phyloP scores from a whole-genome alignment of 495 filamentous ascomycete genomes.

The Bathelium albidoporum region DNA sequence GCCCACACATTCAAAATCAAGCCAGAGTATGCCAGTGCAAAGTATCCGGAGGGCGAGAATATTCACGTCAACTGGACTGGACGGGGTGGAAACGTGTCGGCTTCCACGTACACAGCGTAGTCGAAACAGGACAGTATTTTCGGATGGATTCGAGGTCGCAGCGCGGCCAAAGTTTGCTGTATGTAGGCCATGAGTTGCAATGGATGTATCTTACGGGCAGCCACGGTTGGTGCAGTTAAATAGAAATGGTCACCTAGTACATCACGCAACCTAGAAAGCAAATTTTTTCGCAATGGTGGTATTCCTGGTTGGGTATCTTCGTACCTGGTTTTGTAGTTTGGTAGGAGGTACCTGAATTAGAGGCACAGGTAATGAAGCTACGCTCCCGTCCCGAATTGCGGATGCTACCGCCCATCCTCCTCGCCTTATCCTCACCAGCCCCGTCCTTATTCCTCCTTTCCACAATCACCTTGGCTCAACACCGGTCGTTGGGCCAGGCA shows the following conservation, averaged over 20 bases:
- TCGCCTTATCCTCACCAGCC: not conserved
- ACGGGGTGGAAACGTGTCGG: constrained; percentile 89
- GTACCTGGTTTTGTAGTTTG: too few species aligned
- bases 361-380: not conserved
- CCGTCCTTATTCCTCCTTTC: not conserved
- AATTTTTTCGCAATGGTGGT: not conserved
- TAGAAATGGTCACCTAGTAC: not conserved
- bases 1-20: constrained; percentile 98
- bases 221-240: not conserved
- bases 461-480: not conserved
- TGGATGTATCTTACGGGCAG: not conserved
- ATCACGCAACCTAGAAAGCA: not conserved
- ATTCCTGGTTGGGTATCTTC: not conserved
- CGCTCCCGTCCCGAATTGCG: not conserved
- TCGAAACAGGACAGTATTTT: not conserved
- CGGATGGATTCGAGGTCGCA: not conserved
- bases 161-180: not conserved
- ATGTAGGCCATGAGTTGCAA: not conserved
- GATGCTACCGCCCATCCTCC: not conserved
- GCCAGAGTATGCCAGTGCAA: constrained; percentile 73
- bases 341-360: not conserved
- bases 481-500: not conserved
- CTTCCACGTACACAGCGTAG: constrained; percentile 96
- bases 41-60: constrained; percentile 77
- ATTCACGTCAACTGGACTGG: constrained; percentile 99